Conservation (phyloP, 805 yeast species). For the Candida ipomoeae region DNA sequence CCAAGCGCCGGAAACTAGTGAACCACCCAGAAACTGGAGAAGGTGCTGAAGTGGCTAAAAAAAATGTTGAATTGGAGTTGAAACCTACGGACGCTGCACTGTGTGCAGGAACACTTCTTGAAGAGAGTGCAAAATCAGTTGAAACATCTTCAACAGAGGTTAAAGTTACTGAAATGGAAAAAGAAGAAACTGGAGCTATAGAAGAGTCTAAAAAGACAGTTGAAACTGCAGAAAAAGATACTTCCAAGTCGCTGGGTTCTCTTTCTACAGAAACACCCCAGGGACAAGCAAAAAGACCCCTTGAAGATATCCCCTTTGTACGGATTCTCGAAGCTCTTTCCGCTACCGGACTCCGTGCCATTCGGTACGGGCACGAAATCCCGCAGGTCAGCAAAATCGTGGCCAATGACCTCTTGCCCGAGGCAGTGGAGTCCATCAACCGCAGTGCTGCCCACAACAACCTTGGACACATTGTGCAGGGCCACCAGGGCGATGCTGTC, state of each 20-base stretch:
- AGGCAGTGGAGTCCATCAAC: conserved; percentile 78
- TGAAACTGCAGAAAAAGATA: too few species aligned
- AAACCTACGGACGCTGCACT: neutral
- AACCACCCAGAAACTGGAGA: neutral
- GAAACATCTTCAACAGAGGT: too few species aligned
- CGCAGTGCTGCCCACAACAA: conserved; percentile 67
- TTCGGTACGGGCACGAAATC: conserved; percentile 88
- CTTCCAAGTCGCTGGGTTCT: neutral
- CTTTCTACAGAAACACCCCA: neutral
- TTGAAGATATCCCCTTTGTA: conserved; percentile 22
- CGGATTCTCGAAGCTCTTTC: conserved; percentile 84
- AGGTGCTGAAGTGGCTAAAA: too few species aligned
- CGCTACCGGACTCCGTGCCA: conserved; percentile 93
- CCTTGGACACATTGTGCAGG: conserved; percentile 51
- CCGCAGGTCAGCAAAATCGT: conserved; percentile 68
- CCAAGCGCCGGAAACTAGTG: conserved; percentile 13
- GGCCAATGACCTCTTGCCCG: conserved; percentile 85
- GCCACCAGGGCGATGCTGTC: conserved; percentile 90
- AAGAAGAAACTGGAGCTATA: too few species aligned
- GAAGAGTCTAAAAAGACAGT: too few species aligned
- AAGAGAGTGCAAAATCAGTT: too few species aligned
- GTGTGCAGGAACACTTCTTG: too few species aligned
- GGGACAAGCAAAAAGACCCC: neutral
- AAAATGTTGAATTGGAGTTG: neutral
- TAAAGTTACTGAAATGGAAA: too few species aligned